Base-by-base conservation (phyloP, 805 yeast genomes). In the Saturnispora diversa region DNA sequence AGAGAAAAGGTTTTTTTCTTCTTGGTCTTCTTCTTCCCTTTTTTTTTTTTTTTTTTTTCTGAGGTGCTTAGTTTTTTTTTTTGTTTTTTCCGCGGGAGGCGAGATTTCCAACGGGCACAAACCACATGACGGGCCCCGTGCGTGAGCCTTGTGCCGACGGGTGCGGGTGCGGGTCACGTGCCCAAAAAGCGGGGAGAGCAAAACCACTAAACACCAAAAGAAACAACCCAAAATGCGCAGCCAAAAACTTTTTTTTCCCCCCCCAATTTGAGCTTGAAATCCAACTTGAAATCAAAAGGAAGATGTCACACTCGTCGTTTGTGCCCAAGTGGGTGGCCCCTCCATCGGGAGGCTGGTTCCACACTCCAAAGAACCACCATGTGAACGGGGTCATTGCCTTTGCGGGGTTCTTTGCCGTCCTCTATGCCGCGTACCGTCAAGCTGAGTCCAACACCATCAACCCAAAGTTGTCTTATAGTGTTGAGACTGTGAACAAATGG, bases 291-390 rank as follows among this genome's bases (percentile, higher is more conserved):
- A n/a, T n/a, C n/a, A n/a, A n/a, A n/a, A n/a, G n/a, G n/a, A 26
- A 24, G 13, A 46, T 46, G 50, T 46, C 53, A 16, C 55, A 55
- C 44, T 45, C 48, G 12, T 40, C 29, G 26, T 54, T 55, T 33
- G 50, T 50, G 20, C 63, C 63, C 12, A 50, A 55, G 43, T 62
- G 63, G 63, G 57, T 59, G 25, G 50, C 45, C 28, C 59, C 74
- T 16, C 75, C 74, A 21, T 51, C 74, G 2, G 80, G 80, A 42
- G 80, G 79, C 37, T 74, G 80, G 79, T 67, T 54, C 55, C 68
- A 67, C 51, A 66, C 69, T 12, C 80, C 80, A 15, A 61, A 59
- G 48, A 74, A 74, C 61, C 68, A 69, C 59, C 63, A 62, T 42
- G 46, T 58, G 19, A 74, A 74, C 53, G 66, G 74, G 8, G 40